These are phyloP conservation scores for Gorgonomyces haynaldii DNA, from an alignment of 192 early-diverging fungal species.

Conservation along the genomic window DNA sequence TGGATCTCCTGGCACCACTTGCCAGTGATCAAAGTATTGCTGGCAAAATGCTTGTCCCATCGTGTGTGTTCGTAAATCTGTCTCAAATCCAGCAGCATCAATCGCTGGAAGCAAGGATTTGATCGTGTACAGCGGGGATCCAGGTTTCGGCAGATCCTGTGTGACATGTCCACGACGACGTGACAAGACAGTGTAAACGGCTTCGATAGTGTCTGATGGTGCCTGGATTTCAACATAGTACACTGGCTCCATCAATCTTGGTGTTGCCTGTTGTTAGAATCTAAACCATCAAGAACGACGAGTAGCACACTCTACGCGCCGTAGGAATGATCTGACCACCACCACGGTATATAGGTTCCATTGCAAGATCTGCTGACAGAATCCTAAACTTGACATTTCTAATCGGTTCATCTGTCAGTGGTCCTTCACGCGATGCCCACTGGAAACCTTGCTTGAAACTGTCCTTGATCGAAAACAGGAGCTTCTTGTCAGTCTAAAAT, in stretches of 20 bases:
- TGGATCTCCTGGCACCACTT: conserved; percentile 89
- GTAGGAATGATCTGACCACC: conserved; percentile 96
- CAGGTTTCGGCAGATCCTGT: conserved; percentile 85
- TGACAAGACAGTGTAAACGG: conserved; percentile 88
- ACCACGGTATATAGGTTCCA: conserved; percentile 81
- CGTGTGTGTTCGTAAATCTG: conserved; percentile 90
- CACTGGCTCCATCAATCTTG: conserved; percentile 94
- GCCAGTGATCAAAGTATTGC: conserved; percentile 98
- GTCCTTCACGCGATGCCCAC: conserved; percentile 94
- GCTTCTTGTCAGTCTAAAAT: conserved; percentile 57
- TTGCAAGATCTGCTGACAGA: conserved; percentile 70
- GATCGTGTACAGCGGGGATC: conserved; percentile 86
- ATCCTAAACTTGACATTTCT: conserved; percentile 93
- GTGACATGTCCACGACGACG: conserved; percentile 89
- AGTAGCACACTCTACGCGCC: conserved; percentile 91
- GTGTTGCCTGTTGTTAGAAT: conserved; percentile 57
- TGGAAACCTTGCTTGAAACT: conserved; percentile 92
- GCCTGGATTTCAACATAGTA: conserved; percentile 95
- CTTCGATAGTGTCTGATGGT: conserved; percentile 87
- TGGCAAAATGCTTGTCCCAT: conserved; percentile 96
- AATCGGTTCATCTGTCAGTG: conserved; percentile 94
- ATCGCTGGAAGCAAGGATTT: conserved; percentile 92
- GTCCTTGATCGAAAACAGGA: conserved; percentile 69
- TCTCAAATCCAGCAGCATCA: conserved; percentile 92
- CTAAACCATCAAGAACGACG: conserved; percentile 77